Conservation (phyloP, 805 yeast species). For the Ogataea allantospora region DNA sequence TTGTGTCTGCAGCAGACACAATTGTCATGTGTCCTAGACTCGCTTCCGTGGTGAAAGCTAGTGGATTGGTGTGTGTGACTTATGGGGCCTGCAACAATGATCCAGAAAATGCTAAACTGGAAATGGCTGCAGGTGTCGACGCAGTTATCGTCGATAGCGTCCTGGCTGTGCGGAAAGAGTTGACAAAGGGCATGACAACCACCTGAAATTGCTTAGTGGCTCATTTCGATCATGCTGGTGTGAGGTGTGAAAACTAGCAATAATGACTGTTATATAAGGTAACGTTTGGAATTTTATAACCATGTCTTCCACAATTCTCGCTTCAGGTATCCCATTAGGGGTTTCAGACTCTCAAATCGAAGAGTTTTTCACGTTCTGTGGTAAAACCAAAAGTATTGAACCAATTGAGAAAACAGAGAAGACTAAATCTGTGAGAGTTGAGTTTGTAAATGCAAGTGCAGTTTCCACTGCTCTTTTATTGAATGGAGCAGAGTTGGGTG, state of each 20-base stretch:
- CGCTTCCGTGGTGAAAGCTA: slow-evolving; percentile 85
- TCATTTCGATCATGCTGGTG: slow-evolving; percentile 7
- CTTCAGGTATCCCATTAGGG: slow-evolving; percentile 51
- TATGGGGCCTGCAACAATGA: slow-evolving; percentile 84
- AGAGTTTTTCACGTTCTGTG: slow-evolving; percentile 77
- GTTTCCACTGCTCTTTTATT: slow-evolving; percentile 67
- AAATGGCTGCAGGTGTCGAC: slow-evolving; percentile 93
- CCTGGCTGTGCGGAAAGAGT: slow-evolving; percentile 84
- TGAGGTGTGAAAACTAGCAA: slow-evolving; percentile 5
- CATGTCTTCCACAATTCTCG: slow-evolving; percentile 45
- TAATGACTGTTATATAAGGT: slow-evolving; percentile 1
- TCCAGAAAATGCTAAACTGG: slow-evolving; percentile 79
- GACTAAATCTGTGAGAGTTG: slow-evolving; percentile 44
- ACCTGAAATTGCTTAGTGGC: slow-evolving; percentile 11
- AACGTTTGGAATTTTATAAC: not conserved
- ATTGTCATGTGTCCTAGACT: slow-evolving; percentile 86
- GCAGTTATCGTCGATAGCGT: slow-evolving; percentile 98
- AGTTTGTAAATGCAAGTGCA: slow-evolving; percentile 58
- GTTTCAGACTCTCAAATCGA: slow-evolving; percentile 50
- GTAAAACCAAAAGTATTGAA: slow-evolving; percentile 43
- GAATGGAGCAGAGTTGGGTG: slow-evolving; percentile 72
- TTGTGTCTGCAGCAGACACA: slow-evolving; percentile 86
- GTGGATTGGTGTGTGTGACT: slow-evolving; percentile 90
- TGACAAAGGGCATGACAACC: slow-evolving; percentile 36
- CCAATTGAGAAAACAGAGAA: slow-evolving; percentile 32